phyloP scores from a whole-genome alignment of 192 early-diverging fungal species.

The Spizellomyces sp. region DNA sequence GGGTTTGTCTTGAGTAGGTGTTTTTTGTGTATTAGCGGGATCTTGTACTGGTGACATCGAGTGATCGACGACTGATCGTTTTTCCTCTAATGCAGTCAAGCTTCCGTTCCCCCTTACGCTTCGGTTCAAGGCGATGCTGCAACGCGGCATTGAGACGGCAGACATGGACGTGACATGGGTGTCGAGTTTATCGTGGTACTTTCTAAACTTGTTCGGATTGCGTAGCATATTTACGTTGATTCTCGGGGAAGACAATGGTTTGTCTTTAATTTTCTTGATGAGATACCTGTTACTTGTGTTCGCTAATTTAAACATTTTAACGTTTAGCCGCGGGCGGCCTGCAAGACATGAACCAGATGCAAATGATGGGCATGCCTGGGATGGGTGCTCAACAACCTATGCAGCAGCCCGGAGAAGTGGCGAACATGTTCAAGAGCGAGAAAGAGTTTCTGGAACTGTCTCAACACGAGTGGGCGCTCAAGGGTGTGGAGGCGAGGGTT shows the following conservation, averaged over 20 bases:
- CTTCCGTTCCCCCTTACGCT: slow-evolving; percentile 95
- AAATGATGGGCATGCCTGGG: slow-evolving; percentile 76
- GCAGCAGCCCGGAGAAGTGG: slow-evolving; percentile 71
- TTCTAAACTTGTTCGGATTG: slow-evolving; percentile 95
- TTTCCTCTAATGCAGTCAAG: slow-evolving; percentile 63
- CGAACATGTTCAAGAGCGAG: slow-evolving; percentile 86
- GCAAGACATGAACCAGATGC: slow-evolving; percentile 92
- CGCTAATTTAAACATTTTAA: slow-evolving; percentile 16
- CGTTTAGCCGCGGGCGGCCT: slow-evolving; percentile 76
- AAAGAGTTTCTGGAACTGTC: slow-evolving; percentile 85
- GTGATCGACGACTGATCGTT: not conserved
- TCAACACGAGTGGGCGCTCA: slow-evolving; percentile 79
- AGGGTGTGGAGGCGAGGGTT: slow-evolving; percentile 77
- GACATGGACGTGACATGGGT: slow-evolving; percentile 99
- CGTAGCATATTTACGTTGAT: slow-evolving; percentile 89
- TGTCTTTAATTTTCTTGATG: not conserved
- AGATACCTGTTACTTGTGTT: slow-evolving; percentile 10
- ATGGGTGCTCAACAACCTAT: slow-evolving; percentile 62
- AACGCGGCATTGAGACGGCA: slow-evolving; percentile 89
- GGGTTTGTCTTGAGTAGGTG: slow-evolving; percentile 90
- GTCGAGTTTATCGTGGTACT: slow-evolving; percentile 97
- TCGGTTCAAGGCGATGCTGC: slow-evolving; percentile 97
- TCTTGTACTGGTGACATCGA: too few relatives aligned
- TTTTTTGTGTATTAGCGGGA: not conserved
- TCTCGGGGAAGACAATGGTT: slow-evolving; percentile 87